Evolutionary conservation across 208 protist genomes (phyloP).

Genomic region (Phytomonas serpens): DNA sequence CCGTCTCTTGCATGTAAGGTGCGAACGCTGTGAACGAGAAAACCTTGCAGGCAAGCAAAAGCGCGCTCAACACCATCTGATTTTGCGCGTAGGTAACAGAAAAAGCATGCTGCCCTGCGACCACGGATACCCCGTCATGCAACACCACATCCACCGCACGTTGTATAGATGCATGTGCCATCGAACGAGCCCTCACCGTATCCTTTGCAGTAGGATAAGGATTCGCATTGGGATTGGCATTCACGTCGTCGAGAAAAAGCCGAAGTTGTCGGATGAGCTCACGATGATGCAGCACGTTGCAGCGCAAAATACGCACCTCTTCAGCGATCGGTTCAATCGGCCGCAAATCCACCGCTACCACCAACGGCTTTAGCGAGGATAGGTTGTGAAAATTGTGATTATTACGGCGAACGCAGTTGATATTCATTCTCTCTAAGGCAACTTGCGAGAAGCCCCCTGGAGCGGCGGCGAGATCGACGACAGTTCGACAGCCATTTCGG

Average conservation of each 20-base stretch:
- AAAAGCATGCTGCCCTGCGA: conserved; percentile 39
- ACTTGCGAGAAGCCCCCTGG: conserved; percentile 69
- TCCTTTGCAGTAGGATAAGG: not conserved
- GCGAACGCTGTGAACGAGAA: conserved; percentile 24
- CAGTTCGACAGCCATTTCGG: conserved; percentile 19
- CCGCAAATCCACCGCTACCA: conserved; percentile 57
- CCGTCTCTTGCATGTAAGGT: not conserved
- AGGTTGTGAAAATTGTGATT: not conserved
- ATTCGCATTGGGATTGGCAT: not conserved
- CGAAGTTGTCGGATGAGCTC: conserved; percentile 15
- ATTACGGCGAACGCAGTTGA: not conserved
- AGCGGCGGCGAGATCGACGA: conserved; percentile 64
- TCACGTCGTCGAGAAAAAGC: not conserved
- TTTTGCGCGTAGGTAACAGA: conserved; percentile 72
- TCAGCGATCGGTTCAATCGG: conserved; percentile 34
- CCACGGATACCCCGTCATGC: conserved; percentile 71
- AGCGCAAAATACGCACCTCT: conserved; percentile 21
- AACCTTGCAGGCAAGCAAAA: conserved; percentile 41
- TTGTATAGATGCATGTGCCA: not conserved
- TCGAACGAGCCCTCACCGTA: not conserved
- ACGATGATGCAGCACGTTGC: conserved; percentile 45
- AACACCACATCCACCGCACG: conserved; percentile 35
- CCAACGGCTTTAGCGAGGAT: conserved; percentile 16
- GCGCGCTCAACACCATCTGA: conserved; percentile 56
- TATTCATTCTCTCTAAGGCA: conserved; percentile 41